Conservation (phyloP, 179 eudicot genomes). For the Spergularia azorica region DNA sequence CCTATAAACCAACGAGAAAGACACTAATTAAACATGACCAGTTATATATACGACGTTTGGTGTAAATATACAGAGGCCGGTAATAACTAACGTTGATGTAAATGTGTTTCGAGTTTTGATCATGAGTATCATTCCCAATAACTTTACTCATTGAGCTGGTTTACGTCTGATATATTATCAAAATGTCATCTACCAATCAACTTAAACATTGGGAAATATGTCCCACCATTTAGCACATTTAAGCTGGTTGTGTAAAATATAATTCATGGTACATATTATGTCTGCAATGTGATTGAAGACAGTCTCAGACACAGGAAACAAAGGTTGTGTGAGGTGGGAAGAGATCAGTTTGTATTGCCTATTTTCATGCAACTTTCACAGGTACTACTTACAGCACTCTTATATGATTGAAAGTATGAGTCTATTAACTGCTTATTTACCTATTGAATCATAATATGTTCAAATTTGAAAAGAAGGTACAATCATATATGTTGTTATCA, state of each 20-base stretch:
- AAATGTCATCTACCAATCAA: too few species aligned
- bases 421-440: not conserved
- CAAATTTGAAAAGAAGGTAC: not conserved
- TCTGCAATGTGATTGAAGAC: not conserved
- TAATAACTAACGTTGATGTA: too few species aligned
- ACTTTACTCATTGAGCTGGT: too few species aligned
- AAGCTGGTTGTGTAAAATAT: not conserved
- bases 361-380: conserved; percentile 5
- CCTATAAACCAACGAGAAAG: conserved; percentile 33
- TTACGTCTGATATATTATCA: too few species aligned
- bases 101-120: too few species aligned
- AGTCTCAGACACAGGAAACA: not conserved
- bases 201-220: not conserved
- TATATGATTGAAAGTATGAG: not conserved
- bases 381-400: not conserved
- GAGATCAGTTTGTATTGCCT: conserved; percentile 3
- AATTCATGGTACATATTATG: not conserved
- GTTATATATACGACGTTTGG: too few species aligned
- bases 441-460: not conserved
- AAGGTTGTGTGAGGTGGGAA: not conserved
- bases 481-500: too few species aligned
- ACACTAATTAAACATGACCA: too few species aligned
- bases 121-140: too few species aligned
- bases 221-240: conserved; percentile 9
- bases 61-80: too few species aligned